A percentile compares a stretch with the other conserved stretches of the same genome.
Evolutionary conservation across 2,329 filamentous ascomycete species (phyloP).

Genomic region (Clarireedia monteithiana): DNA sequence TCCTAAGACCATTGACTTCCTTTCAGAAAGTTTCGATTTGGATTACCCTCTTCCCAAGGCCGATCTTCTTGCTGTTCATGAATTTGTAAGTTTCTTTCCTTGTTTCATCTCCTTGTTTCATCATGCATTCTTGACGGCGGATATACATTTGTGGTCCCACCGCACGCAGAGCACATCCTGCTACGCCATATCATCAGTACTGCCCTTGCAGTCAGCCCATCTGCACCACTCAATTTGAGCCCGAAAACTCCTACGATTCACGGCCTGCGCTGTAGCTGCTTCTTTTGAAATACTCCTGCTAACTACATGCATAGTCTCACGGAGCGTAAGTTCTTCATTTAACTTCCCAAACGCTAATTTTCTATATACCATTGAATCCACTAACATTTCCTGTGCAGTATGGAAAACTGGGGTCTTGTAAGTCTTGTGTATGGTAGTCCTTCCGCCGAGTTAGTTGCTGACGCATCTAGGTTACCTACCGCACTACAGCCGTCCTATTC

Average conservation of each 20-base stretch:
- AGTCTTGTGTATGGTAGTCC: slow-evolving; percentile 54
- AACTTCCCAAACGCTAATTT: not conserved
- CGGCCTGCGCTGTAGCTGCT: not conserved
- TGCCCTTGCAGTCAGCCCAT: too few relatives aligned
- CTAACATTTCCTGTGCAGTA: slow-evolving; percentile 8
- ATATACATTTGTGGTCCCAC: not conserved
- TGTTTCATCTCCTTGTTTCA: not conserved
- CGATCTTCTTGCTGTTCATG: slow-evolving; percentile 83
- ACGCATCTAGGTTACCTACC: slow-evolving; percentile 63
- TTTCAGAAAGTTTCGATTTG: slow-evolving; percentile 88
- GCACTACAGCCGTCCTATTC: slow-evolving; percentile 92
- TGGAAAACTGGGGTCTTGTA: slow-evolving; percentile 81
- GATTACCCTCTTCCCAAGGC: slow-evolving; percentile 92
- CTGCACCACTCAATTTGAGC: too few relatives aligned
- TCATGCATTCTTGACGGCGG: not conserved
- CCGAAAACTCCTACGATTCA: too few relatives aligned
- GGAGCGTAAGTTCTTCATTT: slow-evolving; percentile 53
- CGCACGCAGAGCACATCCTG: not conserved
- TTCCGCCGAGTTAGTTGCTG: not conserved
- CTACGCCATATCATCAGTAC: not conserved
- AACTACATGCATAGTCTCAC: slow-evolving; percentile 42
- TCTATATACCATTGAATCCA: not conserved
- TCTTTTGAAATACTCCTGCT: slow-evolving; percentile 25
- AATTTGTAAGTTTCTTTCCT: slow-evolving; percentile 56
- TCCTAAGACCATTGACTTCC: slow-evolving; percentile 90